phyloP scores from a whole-genome alignment of 257 asterid genomes.

The Salvia splendens region DNA sequence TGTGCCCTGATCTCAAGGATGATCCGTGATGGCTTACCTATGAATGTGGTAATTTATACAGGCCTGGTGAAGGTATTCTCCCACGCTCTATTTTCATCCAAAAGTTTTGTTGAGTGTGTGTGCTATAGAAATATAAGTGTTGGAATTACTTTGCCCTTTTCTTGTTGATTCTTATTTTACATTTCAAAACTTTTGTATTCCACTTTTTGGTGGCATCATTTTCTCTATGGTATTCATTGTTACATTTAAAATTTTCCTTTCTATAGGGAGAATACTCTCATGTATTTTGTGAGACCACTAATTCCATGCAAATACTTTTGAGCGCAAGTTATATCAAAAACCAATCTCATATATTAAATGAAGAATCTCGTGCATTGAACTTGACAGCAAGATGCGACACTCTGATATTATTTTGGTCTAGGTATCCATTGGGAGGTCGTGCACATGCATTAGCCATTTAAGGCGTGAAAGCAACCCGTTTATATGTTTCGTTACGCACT shows the following conservation, averaged over 20 bases:
- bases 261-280: background rate
- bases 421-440: conserved; percentile 2
- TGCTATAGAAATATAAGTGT: background rate
- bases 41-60: conserved; percentile 53
- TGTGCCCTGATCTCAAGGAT: conserved; percentile 62
- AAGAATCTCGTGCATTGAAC: conserved; percentile 3
- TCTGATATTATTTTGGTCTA: background rate
- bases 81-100: conserved; percentile 13
- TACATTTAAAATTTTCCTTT: background rate
- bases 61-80: conserved; percentile 63
- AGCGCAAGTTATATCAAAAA: conserved; percentile 10
- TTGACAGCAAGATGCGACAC: conserved; percentile 16
- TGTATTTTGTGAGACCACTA: conserved; percentile 9
- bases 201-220: conserved; percentile 14
- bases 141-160: conserved; percentile 10
- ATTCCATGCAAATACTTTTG: background rate
- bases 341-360: background rate
- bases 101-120: background rate
- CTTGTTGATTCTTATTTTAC: conserved; percentile 11
- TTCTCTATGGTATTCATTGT: conserved; percentile 1
- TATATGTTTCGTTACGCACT: background rate
- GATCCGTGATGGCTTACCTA: conserved; percentile 68
- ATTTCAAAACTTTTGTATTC: background rate
- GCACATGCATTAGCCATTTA: conserved; percentile 6
- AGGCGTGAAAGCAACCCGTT: conserved; percentile 1